Evolutionary conservation across 345 rosid species (phyloP).

Genomic region (Lumnitzera littorea): DNA sequence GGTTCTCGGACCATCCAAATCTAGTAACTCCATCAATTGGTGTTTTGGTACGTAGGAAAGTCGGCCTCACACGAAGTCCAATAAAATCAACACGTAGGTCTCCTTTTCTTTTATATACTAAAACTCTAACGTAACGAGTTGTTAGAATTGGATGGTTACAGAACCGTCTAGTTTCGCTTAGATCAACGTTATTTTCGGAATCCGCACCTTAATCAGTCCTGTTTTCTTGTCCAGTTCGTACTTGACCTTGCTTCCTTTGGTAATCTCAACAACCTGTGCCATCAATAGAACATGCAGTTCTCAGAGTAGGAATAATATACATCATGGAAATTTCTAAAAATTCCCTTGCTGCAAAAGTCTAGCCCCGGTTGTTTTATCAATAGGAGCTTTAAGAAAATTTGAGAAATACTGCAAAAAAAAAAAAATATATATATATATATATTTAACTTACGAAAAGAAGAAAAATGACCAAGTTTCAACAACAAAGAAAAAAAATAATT

Average conservation of each 20-base stretch:
- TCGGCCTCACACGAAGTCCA: no score
- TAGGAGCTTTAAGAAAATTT: background rate
- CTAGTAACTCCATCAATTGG: no score
- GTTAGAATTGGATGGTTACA: no score
- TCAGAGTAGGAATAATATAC: background rate
- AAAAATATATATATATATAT: background rate
- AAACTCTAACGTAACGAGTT: no score
- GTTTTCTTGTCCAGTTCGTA: slow-evolving; percentile 43
- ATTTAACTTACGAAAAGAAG: background rate
- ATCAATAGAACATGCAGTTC: background rate
- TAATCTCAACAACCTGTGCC: slow-evolving; percentile 37
- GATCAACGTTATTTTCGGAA: background rate
- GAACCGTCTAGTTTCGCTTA: no score
- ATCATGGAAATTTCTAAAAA: background rate
- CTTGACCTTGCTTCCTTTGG: slow-evolving; percentile 42
- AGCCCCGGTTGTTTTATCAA: background rate
- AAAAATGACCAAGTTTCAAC: no score
- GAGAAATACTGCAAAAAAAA: background rate
- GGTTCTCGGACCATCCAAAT: no score
- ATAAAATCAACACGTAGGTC: no score
- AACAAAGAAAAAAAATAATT: no score
- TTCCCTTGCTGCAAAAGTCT: background rate
- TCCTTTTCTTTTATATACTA: no score
- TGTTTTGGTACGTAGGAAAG: no score
- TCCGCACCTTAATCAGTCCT: slow-evolving; percentile 30